Percentiles rank a stretch among this genome's conserved stretches.
Evolutionary conservation across 768 basidiomycete species (phyloP).

Genomic region (Trametopsis cervina): DNA sequence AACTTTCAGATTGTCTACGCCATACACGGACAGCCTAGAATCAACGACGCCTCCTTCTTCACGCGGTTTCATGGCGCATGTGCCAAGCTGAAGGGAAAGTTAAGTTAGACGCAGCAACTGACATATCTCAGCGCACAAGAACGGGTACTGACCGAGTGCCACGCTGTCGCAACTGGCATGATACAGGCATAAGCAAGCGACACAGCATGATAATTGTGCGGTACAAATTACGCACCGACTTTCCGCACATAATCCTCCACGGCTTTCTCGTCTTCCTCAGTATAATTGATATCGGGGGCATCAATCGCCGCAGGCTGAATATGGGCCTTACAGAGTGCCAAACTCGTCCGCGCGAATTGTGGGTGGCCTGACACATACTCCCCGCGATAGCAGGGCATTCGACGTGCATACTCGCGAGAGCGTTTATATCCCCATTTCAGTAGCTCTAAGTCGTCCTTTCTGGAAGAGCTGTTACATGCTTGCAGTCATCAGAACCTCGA

Average conservation of each 20-base stretch:
- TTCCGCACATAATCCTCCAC: conserved; percentile 24
- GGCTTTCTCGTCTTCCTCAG: conserved; percentile 28
- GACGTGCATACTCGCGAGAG: conserved; percentile 44
- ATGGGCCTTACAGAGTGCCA: conserved; percentile 20
- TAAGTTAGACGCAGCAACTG: not conserved
- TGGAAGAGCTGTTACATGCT: too few relatives aligned
- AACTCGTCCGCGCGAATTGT: conserved; percentile 23
- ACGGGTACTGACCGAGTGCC: conserved; percentile 25
- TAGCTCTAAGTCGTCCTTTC: conserved; percentile 28
- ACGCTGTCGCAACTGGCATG: conserved; percentile 23
- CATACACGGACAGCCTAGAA: conserved; percentile 54
- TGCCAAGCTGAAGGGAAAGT: conserved; percentile 41
- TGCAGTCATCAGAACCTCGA: not conserved
- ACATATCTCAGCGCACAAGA: too few relatives aligned
- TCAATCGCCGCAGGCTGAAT: conserved; percentile 19
- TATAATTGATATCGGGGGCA: conserved; percentile 26
- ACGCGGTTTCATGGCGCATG: conserved; percentile 61
- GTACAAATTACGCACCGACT: conserved; percentile 10
- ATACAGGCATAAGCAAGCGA: not conserved
- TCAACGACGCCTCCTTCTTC: conserved; percentile 57
- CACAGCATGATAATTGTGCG: not conserved
- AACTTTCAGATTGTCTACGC: conserved; percentile 49
- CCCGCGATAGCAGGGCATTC: conserved; percentile 39
- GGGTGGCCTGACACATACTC: conserved; percentile 24
- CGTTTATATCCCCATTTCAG: conserved; percentile 51